Evolutionary conservation across 768 basidiomycete genomes (phyloP).

Genomic region (Xerocomus spinulosus): DNA sequence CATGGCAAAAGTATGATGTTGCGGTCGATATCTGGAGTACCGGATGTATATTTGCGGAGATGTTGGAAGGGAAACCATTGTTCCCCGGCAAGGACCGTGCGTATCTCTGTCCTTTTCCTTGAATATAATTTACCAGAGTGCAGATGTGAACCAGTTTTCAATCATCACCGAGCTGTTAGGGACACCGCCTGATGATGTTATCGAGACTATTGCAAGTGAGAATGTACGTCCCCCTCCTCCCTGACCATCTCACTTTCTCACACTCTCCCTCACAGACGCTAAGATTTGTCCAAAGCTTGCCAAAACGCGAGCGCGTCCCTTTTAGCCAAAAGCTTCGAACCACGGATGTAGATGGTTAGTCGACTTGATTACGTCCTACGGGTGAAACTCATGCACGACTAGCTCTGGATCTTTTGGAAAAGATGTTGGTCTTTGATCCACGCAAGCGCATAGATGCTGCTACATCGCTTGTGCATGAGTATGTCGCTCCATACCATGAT

Average conservation of each 20-base stretch:
- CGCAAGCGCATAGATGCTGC: slow-evolving; percentile 94
- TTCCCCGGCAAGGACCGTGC: slow-evolving; percentile 99
- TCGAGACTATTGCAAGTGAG: slow-evolving; percentile 96
- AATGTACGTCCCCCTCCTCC: slow-evolving; percentile 56
- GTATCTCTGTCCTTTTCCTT: slow-evolving; percentile 33
- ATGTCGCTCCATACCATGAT: slow-evolving; percentile 97
- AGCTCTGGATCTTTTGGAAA: slow-evolving; percentile 95
- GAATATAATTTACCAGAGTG: slow-evolving; percentile 1
- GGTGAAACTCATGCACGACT: slow-evolving; percentile 4
- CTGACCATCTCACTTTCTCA: slow-evolving; percentile 9
- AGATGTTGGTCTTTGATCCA: slow-evolving; percentile 99
- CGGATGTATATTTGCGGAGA: slow-evolving; percentile 99
- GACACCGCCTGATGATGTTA: slow-evolving; percentile 99
- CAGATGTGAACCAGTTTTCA: slow-evolving; percentile 99
- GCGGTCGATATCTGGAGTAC: slow-evolving; percentile 99
- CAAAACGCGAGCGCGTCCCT: slow-evolving; percentile 92
- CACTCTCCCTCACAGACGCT: slow-evolving; percentile 62
- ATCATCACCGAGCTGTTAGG: slow-evolving; percentile 98
- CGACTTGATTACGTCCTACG: not conserved
- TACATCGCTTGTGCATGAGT: slow-evolving; percentile 85
- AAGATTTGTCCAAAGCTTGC: slow-evolving; percentile 96
- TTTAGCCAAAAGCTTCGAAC: slow-evolving; percentile 92
- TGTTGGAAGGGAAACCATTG: slow-evolving; percentile 97
- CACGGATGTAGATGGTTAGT: slow-evolving; percentile 77
- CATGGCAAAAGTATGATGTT: slow-evolving; percentile 99